These are phyloP conservation scores for Strigomonas culicis DNA, from an alignment of 208 protist species.

Conservation along the genomic window DNA sequence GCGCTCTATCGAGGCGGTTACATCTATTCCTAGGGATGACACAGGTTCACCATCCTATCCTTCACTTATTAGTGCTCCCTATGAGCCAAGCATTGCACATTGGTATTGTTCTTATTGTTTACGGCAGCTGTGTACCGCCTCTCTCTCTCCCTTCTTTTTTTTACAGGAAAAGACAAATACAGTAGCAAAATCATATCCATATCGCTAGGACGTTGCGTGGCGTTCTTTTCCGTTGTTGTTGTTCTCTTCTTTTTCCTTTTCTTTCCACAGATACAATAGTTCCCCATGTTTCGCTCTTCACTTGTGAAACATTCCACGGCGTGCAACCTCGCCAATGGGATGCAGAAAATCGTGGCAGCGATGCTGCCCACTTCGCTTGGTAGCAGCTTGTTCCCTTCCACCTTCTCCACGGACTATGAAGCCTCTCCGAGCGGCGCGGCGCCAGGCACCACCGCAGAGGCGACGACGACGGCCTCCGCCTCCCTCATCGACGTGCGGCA, in stretches of 20 bases:
- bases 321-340: background rate
- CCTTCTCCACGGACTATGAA: background rate
- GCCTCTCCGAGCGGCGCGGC: background rate
- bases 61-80: too few relatives aligned
- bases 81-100: too few relatives aligned
- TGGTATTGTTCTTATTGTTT: too few relatives aligned
- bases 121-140: too few relatives aligned
- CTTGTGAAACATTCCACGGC: background rate
- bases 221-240: background rate
- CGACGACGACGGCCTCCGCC: background rate
- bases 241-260: slow-evolving; percentile 11
- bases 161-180: background rate
- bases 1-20: too few relatives aligned
- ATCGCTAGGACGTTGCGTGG: background rate
- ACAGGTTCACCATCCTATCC: too few relatives aligned
- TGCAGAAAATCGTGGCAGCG: background rate
- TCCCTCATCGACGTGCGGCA: background rate
- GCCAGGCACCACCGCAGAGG: background rate
- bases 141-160: background rate
- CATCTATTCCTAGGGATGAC: too few relatives aligned
- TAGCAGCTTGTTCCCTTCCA: slow-evolving; percentile 13
- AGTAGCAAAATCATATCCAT: slow-evolving; percentile 7
- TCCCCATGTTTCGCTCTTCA: background rate
- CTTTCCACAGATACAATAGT: background rate
- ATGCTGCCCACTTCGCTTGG: background rate